These are phyloP conservation scores for Botrytis sinoallii DNA, from an alignment of 2,329 filamentous ascomycete genomes.

Conservation along the genomic window DNA sequence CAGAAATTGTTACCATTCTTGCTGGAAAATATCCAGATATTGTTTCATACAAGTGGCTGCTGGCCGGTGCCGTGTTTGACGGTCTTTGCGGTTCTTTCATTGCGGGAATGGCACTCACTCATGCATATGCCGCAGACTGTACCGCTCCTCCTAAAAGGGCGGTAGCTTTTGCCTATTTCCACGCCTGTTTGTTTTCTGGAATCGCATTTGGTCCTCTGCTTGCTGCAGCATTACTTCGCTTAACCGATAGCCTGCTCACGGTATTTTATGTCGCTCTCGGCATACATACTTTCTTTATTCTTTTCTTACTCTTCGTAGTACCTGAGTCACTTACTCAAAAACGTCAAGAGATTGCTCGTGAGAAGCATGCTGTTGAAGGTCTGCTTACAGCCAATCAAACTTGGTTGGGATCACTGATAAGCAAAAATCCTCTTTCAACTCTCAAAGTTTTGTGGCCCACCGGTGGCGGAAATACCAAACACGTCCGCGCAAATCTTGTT, in stretches of 20 bases:
- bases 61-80: conserved; percentile 75
- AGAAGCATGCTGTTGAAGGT: conserved; percentile 56
- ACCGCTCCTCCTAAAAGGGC: conserved; percentile 75
- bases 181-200: conserved; percentile 85
- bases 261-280: conserved; percentile 79
- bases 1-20: conserved; percentile 74
- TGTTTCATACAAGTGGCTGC: conserved; percentile 73
- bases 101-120: conserved; percentile 68
- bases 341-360: conserved; percentile 66
- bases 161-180: conserved; percentile 84
- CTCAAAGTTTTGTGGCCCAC: conserved; percentile 75
- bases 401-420: conserved; percentile 37
- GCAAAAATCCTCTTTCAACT: conserved; percentile 69
- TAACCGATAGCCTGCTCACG: conserved; percentile 70
- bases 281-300: conserved; percentile 70
- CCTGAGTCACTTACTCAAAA: conserved; percentile 81
- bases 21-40: conserved; percentile 71
- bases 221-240: conserved; percentile 74
- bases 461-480: conserved; percentile 53
- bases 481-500: conserved; percentile 76
- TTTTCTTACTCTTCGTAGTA: conserved; percentile 66
- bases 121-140: conserved; percentile 89
- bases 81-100: conserved; percentile 88
- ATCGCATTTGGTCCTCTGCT: conserved; percentile 82
- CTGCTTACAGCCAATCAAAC: conserved; percentile 28